Percentiles rank a stretch among this genome's conserved stretches.
These are phyloP conservation scores for Fraxinus cuspidata DNA, from an alignment of 257 asterid genomes.

Conservation along the genomic window DNA sequence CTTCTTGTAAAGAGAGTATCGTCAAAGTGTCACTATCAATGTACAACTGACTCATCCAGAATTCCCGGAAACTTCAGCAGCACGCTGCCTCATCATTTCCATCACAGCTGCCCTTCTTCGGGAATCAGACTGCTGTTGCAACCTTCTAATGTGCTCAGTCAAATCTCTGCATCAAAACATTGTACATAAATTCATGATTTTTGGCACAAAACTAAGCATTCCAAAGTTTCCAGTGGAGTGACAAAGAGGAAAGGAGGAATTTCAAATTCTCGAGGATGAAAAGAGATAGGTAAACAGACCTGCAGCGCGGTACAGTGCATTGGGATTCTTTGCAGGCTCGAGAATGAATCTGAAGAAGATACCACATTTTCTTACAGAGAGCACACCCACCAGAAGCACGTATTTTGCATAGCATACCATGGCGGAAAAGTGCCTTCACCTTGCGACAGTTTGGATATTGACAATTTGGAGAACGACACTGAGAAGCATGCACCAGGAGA, in stretches of 20 bases:
- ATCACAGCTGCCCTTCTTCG: slow-evolving; percentile 66
- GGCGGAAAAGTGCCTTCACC: slow-evolving; percentile 97
- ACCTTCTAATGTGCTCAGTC: slow-evolving; percentile 60
- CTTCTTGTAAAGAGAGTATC: background rate
- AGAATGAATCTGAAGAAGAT: slow-evolving; percentile 92
- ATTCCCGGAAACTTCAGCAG: slow-evolving; percentile 25
- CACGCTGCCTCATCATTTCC: slow-evolving; percentile 57
- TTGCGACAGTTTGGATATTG: slow-evolving; percentile 93
- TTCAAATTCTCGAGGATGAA: background rate
- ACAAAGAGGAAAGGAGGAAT: background rate
- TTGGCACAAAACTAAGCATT: background rate
- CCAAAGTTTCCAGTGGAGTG: background rate
- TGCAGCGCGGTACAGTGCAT: slow-evolving; percentile 96
- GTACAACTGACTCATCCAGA: slow-evolving; percentile 12
- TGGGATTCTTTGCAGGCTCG: slow-evolving; percentile 92
- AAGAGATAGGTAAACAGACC: slow-evolving; percentile 40
- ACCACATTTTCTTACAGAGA: slow-evolving; percentile 96
- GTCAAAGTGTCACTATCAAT: background rate
- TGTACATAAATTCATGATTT: background rate
- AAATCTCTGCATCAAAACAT: slow-evolving; percentile 49
- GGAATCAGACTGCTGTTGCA: slow-evolving; percentile 70
- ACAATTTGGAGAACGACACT: slow-evolving; percentile 77
- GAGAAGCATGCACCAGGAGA: slow-evolving; percentile 94
- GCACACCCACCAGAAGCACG: slow-evolving; percentile 96
- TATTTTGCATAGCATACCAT: slow-evolving; percentile 78